Evolutionary conservation across 2,329 filamentous ascomycete species (phyloP), one percentile per base, ranked within the genome.

Genomic region (Fusarium lateritium): DNA sequence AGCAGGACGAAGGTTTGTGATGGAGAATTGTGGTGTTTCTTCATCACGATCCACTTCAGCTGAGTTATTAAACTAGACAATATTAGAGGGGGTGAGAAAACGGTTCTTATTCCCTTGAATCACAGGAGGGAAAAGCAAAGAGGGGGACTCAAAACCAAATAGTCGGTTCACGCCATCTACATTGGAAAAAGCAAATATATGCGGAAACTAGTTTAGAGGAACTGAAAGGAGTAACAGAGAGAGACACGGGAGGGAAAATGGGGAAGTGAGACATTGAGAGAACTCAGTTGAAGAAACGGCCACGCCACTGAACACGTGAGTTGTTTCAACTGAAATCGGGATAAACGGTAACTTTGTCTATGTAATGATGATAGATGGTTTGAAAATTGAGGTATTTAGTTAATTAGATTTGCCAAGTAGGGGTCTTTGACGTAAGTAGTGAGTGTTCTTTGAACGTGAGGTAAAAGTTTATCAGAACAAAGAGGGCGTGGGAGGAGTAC

Each of bases 251-350:
- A 42, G 31, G 63, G 28, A 53, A 51, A 65, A 33, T 53, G 64
- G 64, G 51, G 64, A 50, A 63, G 63, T 67, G 63, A 67, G 64
- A 67, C 64, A 67, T 67, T 63, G 38, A 40, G 46, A 65, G 62
- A 60, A 62, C 51, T 28, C 50, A 55, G 49, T 19, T 34, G 45
- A 67, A 64, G 60, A 63, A 42, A 47, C 21, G 50, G 34, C 21
- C 38, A 62, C 56, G 11, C 49, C 50, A 21, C 6, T n/a, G 22
- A 34, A 26, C 51, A 67, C 47, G 56, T 53, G 38, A 63, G 46
- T 22, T 58, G 11, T 46, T 52, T n/a, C 15, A 43, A 33, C 9
- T 15, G 17, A 15, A 21, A 24, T 44, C 31, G 26, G 36, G 15
- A 31, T 10, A 19, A 22, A 7, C 13, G 28, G 26, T 19, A 39